Evolutionary conservation across 352 stramenopile genomes (phyloP).

Genomic region (Blastocystis sp.): DNA sequence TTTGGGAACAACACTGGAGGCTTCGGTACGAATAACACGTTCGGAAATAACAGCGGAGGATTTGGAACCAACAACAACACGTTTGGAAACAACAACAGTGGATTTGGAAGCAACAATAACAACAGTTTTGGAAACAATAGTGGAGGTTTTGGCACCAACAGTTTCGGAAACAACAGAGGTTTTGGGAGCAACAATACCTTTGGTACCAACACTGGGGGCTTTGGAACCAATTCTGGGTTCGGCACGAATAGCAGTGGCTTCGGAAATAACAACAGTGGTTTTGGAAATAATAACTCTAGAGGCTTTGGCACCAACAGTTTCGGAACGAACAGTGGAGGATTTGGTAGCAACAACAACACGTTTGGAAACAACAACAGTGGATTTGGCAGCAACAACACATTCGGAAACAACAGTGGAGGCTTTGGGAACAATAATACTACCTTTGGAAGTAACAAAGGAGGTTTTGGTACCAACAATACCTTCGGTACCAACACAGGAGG

Average conservation of each 20-base stretch:
- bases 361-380: not conserved
- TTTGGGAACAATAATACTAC: not conserved
- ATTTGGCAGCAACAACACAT: not conserved
- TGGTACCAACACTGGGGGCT: not conserved
- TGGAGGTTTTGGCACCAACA: not conserved
- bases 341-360: not conserved
- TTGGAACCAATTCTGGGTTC: slow-evolving; percentile 23
- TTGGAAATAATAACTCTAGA: not conserved
- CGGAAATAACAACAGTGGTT: not conserved
- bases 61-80: not conserved
- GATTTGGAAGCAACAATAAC: slow-evolving; percentile 4
- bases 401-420: not conserved
- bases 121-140: not conserved
- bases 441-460: not conserved
- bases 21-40: not conserved
- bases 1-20: not conserved
- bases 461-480: not conserved
- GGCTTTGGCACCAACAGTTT: not conserved
- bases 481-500: not conserved
- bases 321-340: not conserved
- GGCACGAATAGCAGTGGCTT: not conserved
- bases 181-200: not conserved
- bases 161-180: not conserved
- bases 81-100: not conserved
- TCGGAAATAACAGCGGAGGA: not conserved